Base-by-base conservation (phyloP, 306 rosid genomes). In the Citrullus amarus region DNA sequence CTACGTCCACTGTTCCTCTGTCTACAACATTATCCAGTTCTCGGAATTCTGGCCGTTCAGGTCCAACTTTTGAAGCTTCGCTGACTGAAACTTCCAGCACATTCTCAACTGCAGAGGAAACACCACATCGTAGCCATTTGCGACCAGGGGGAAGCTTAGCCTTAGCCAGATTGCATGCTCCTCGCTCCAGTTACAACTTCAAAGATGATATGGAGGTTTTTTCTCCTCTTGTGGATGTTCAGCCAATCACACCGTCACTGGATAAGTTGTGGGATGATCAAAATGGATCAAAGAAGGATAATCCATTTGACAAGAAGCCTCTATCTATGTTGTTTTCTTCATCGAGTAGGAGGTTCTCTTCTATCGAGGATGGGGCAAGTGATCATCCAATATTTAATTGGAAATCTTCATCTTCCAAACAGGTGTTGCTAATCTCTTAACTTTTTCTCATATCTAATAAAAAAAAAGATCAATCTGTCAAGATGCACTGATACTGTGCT, bases 161-260 rank as follows among this genome's bases (percentile, higher is more conserved):
- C 22, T 85, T 92, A 81, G 48, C 93, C 25, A 93, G 95, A 72
- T 85, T 96, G 83, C 90, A 93, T 80, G 89, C 97, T 85, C 90
- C 99, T 59, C 96, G 88, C 79, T 68, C 88, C 71, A 90, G 87
- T 85, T 91, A 87, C 82, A 90, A 91, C 90, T 89, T 91, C 77
- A 92, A 93, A 88, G 99, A 96, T 88, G 99, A 96, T 81, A 92
- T 96, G 98, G 99, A 92, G 82, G 97, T 96, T 44, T 96, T 96
- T 85, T 96, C 99, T 84, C 99, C 99, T 65, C 84, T 96, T 46
- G 99, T 96, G 87, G 99, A 96, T 88, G 98, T 96, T 84, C 93
- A 90, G 62, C 99, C 98, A 62, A 86, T 96, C 81, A 91, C 97
- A 55, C 93, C 97, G 63, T 79, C 98, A 25, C 87, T 84, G 53